Evolutionary conservation across 1,139 yeast genomes (phyloP).

Genomic region (Suhomyces wounanorum): DNA sequence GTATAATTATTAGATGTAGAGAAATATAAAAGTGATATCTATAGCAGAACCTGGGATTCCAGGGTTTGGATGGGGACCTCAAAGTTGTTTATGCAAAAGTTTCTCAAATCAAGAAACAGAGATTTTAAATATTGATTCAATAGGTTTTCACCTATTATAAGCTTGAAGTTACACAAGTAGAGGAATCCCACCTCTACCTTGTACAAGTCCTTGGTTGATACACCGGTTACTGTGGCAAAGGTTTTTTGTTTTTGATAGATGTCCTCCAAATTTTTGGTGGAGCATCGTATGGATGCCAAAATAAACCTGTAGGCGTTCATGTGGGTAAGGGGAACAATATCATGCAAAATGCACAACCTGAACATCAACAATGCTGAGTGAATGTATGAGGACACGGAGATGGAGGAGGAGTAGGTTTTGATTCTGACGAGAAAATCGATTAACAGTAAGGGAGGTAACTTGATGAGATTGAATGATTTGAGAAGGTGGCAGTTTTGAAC

Average conservation of each 20-base stretch:
- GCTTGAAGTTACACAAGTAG: constrained; percentile 42
- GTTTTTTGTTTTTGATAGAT: constrained; percentile 45
- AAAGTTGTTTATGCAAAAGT: constrained; percentile 22
- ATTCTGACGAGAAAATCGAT: constrained; percentile 41
- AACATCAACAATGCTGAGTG: constrained; percentile 45
- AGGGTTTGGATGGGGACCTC: neutral
- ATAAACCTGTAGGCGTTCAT: constrained; percentile 42
- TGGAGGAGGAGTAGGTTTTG: constrained; percentile 44
- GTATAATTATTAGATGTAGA: neutral
- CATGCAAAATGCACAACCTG: constrained; percentile 37
- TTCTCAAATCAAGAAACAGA: constrained; percentile 31
- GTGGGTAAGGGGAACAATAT: constrained; percentile 34
- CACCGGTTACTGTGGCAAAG: constrained; percentile 51
- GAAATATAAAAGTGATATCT: neutral
- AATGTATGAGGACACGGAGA: constrained; percentile 43
- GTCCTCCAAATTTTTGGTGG: constrained; percentile 47
- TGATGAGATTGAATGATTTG: constrained; percentile 37
- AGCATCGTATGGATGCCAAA: constrained; percentile 47
- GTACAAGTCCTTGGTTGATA: constrained; percentile 38
- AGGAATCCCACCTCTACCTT: constrained; percentile 46
- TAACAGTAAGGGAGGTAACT: constrained; percentile 39
- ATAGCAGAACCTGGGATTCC: neutral
- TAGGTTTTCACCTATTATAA: constrained; percentile 39
- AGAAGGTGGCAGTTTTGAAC: constrained; percentile 32
- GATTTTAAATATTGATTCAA: constrained; percentile 35